A percentile compares a stretch with the other conserved stretches of the same genome.
Evolutionary conservation across 2,329 filamentous ascomycete genomes (phyloP).

Genomic region (Zymoseptoria ardabiliae): DNA sequence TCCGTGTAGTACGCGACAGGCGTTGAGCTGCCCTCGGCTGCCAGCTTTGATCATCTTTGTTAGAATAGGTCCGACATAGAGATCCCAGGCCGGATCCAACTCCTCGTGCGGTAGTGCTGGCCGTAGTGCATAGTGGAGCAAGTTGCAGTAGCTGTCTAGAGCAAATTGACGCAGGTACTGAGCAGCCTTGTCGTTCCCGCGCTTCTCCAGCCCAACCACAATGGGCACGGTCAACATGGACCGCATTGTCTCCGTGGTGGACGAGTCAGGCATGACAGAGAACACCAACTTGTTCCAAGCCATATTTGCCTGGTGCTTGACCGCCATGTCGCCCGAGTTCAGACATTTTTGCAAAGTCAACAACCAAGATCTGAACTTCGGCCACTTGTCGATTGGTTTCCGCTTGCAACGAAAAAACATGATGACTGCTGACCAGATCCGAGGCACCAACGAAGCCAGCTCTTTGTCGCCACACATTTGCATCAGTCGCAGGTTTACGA

Average conservation of each 20-base stretch:
- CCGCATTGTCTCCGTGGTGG: slow-evolving; percentile 48
- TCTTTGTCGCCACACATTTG: slow-evolving; percentile 57
- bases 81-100: slow-evolving; percentile 71
- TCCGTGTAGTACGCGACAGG: slow-evolving; percentile 63
- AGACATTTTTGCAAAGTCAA: slow-evolving; percentile 74
- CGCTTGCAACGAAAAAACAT: slow-evolving; percentile 63
- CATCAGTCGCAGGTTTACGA: slow-evolving; percentile 59
- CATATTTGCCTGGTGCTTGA: slow-evolving; percentile 68
- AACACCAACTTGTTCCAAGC: slow-evolving; percentile 85
- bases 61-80: slow-evolving; percentile 61
- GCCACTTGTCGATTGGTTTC: slow-evolving; percentile 58
- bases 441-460: slow-evolving; percentile 62
- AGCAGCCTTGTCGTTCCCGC: slow-evolving; percentile 45
- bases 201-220: slow-evolving; percentile 59
- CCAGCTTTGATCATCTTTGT: slow-evolving; percentile 45
- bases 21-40: slow-evolving; percentile 50
- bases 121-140: slow-evolving; percentile 76
- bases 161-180: slow-evolving; percentile 48
- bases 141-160: slow-evolving; percentile 67
- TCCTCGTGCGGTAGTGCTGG: slow-evolving; percentile 60
- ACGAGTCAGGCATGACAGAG: slow-evolving; percentile 57
- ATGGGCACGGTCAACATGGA: slow-evolving; percentile 64
- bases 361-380: slow-evolving; percentile 65
- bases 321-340: slow-evolving; percentile 65
- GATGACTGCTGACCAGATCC: slow-evolving; percentile 80